These are phyloP conservation scores for Sordariomycetes sp. DNA, from an alignment of 2,329 filamentous ascomycete genomes.

Conservation along the genomic window DNA sequence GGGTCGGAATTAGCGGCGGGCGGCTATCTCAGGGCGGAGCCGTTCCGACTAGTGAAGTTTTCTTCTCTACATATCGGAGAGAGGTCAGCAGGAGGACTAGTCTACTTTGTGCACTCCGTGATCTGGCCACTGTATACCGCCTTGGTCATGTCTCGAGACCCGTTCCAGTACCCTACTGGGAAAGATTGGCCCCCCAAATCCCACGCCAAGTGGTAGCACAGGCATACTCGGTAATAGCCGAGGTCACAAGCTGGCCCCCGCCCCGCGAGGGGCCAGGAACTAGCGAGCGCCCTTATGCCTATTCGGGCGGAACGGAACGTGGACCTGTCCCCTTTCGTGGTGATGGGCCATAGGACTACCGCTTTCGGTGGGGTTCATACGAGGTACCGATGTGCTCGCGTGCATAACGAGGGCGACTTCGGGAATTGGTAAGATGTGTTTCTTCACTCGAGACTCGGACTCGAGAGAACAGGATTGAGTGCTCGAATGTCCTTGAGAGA, in stretches of 20 bases:
- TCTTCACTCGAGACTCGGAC: too few relatives aligned
- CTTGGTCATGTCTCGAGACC: not conserved
- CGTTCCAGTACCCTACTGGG: not conserved
- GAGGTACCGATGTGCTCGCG: too few relatives aligned
- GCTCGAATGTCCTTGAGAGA: too few relatives aligned
- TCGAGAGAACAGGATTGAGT: too few relatives aligned
- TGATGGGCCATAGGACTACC: not conserved
- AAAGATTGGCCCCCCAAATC: not conserved
- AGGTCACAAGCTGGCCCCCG: not conserved
- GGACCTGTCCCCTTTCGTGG: not conserved
- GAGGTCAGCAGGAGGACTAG: too few relatives aligned
- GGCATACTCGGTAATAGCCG: not conserved
- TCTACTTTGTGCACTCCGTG: too few relatives aligned
- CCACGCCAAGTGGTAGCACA: not conserved
- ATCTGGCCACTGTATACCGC: not conserved
- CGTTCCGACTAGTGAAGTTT: not conserved
- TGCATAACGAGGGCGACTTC: too few relatives aligned
- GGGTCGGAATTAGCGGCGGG: not conserved
- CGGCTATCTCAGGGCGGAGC: not conserved
- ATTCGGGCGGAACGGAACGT: not conserved
- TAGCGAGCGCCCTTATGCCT: not conserved
- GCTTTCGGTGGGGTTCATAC: not conserved
- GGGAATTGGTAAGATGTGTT: too few relatives aligned
- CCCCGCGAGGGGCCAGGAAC: not conserved
- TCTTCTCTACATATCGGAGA: too few relatives aligned